A percentile compares a stretch with the other conserved stretches of the same genome.
Conservation (phyloP, 2,329 filamentous ascomycete species). For the Alternaria novae-zelandiae region DNA sequence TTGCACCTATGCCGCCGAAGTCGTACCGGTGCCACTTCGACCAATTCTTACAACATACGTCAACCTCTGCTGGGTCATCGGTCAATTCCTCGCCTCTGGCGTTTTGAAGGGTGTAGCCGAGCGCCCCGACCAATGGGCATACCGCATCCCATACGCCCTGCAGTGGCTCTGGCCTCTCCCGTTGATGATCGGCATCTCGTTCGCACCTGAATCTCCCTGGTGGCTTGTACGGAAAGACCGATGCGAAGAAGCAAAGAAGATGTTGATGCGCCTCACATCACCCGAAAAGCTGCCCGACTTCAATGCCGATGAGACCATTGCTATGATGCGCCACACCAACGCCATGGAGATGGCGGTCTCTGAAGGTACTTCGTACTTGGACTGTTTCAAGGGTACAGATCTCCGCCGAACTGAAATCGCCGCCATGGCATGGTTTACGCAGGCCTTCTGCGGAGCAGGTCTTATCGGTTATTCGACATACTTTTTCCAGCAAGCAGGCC, state of each 20-base stretch:
- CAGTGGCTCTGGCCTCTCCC: conserved; percentile 80
- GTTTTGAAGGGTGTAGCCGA: conserved; percentile 72
- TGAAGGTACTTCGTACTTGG: conserved; percentile 73
- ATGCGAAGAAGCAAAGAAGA: conserved; percentile 68
- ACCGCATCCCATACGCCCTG: conserved; percentile 69
- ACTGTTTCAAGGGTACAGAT: conserved; percentile 86
- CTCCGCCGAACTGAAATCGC: conserved; percentile 77
- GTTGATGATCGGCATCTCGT: conserved; percentile 69
- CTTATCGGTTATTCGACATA: conserved; percentile 53
- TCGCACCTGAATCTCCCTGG: conserved; percentile 75
- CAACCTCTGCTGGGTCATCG: conserved; percentile 78
- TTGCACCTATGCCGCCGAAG: conserved; percentile 61
- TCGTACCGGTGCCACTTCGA: conserved; percentile 73
- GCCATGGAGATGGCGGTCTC: conserved; percentile 74
- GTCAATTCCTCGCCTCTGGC: conserved; percentile 74
- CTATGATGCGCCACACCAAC: conserved; percentile 91
- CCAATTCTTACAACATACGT: conserved; percentile 67
- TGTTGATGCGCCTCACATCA: conserved; percentile 70
- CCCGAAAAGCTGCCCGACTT: conserved; percentile 51
- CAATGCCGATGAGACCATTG: conserved; percentile 63
- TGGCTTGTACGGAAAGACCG: conserved; percentile 73
- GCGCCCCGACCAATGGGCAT: conserved; percentile 70
- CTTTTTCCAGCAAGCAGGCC: conserved; percentile 57
- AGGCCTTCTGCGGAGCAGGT: conserved; percentile 48
- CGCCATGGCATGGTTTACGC: conserved; percentile 58